Base-by-base conservation (phyloP, 768 basidiomycete genomes). In the Antrodiella citrinella region DNA sequence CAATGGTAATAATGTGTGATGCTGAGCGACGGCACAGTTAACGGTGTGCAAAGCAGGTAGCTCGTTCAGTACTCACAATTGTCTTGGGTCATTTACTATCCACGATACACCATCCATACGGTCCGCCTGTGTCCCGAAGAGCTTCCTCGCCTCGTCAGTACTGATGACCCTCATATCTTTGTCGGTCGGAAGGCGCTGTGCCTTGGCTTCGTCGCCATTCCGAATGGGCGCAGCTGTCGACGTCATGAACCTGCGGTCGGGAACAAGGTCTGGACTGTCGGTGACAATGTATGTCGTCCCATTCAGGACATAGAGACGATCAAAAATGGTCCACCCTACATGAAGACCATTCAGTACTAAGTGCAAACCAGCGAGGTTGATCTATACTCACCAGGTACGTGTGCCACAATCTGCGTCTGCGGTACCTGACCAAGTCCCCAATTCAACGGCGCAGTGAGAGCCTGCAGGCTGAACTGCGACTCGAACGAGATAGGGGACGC, bases 1-100 rank as follows among this genome's bases (percentile, higher is more conserved):
- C 88, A 93, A 60, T 97, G 92, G 63, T 92, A 95, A 63, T 94
- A 95, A 66, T 95, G 92, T 1, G 86, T 87, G 50, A 95, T 76
- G 67, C 88, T 91, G 20, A 15, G 46, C n/a, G 47, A 41, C 26
- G 51, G 41, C 49, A n/a, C n/a, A n/a, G n/a, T n/a, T n/a, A n/a
- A n/a, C n/a, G n/a, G 21, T 48, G 35, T 51, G 44, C 18, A n/a
- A 20, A 20, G n/a, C 1, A 51, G 47, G 12, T 18, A 18, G 19
- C 41, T 0, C 3, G 12, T 41, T 12, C 20, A 20, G 22, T 35
- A 71, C 82, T 51, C 62, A 88, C 86, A 81, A 96, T 73, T 96
- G 91, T 15, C 80, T 76, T 3, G 86, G 82, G 53, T 95, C 93
- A 59, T 93, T 93, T 22, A 84, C 72, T 9, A 92, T 72, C 69